These are phyloP conservation scores for Diaporthe sp. DNA, from an alignment of 2,329 filamentous ascomycete species.

Conservation along the genomic window DNA sequence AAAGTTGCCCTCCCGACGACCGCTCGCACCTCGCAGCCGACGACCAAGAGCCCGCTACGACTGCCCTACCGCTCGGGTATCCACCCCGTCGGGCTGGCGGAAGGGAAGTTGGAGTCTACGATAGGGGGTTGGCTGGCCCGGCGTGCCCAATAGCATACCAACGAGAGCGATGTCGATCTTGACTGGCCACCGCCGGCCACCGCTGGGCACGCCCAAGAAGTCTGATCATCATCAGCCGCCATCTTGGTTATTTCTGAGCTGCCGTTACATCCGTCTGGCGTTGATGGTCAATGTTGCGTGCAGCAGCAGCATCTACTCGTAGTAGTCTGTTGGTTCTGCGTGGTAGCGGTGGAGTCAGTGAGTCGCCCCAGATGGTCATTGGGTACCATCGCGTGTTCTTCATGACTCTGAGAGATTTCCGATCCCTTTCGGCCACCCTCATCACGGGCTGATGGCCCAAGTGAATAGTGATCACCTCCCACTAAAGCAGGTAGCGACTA, in stretches of 20 bases:
- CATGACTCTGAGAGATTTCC: conserved; percentile 25
- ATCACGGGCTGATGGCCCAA: neutral
- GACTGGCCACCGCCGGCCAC: conserved; percentile 14
- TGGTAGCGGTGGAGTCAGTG: conserved; percentile 25
- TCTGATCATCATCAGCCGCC: conserved; percentile 15
- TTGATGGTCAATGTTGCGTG: neutral
- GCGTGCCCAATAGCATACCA: neutral
- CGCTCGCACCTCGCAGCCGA: conserved; percentile 9
- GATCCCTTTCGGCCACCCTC: neutral
- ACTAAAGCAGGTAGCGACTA: neutral
- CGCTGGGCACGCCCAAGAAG: neutral
- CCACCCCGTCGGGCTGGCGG: conserved; percentile 24
- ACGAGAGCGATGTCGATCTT: conserved; percentile 5
- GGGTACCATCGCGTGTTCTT: conserved; percentile 17
- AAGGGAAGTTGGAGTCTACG: neutral
- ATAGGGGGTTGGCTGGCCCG: neutral
- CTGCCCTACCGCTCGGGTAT: conserved; percentile 5
- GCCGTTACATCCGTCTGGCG: conserved; percentile 6
- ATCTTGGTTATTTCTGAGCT: neutral
- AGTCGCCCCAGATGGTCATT: conserved; percentile 5
- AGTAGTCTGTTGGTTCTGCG: neutral
- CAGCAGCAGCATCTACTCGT: conserved; percentile 7
- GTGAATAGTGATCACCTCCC: conserved; percentile 1
- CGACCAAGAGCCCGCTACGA: conserved; percentile 10
- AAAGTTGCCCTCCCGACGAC: neutral